Evolutionary conservation across 78 protist species (phyloP).

Genomic region (Speleostelium caveatum): DNA sequence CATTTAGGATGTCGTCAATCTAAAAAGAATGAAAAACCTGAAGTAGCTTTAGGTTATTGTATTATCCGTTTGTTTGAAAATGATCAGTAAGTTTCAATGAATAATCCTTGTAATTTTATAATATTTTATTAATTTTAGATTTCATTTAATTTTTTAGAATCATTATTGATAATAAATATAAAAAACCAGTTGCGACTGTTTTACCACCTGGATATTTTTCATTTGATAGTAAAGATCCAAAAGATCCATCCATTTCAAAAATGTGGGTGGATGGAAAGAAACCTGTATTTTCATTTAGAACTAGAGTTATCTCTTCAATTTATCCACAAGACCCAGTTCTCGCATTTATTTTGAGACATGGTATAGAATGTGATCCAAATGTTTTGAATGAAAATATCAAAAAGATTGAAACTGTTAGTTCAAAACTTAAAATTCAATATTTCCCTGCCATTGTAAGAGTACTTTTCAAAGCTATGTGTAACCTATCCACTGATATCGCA

Average conservation of each 20-base stretch:
- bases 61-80: constrained; percentile 47
- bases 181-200: constrained; percentile 52
- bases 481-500: neutral
- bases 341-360: neutral
- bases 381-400: constrained; percentile 21
- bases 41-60: constrained; percentile 31
- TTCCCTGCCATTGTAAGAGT: constrained; percentile 52
- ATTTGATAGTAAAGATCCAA: constrained; percentile 30
- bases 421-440: constrained; percentile 12
- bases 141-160: neutral
- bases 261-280: constrained; percentile 79
- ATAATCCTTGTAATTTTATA: no score
- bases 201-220: constrained; percentile 64
- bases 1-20: constrained; percentile 69
- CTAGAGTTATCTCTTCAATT: constrained; percentile 46
- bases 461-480: constrained; percentile 18
- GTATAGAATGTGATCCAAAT: neutral
- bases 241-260: constrained; percentile 16
- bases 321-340: constrained; percentile 69
- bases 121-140: no score
- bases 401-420: constrained; percentile 27
- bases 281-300: constrained; percentile 47
- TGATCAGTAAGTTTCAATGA: neutral
- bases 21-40: constrained; percentile 52
- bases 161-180: constrained; percentile 60